Conservation (phyloP, 2,329 filamentous ascomycete species). For the Setomelanomma holmii region DNA sequence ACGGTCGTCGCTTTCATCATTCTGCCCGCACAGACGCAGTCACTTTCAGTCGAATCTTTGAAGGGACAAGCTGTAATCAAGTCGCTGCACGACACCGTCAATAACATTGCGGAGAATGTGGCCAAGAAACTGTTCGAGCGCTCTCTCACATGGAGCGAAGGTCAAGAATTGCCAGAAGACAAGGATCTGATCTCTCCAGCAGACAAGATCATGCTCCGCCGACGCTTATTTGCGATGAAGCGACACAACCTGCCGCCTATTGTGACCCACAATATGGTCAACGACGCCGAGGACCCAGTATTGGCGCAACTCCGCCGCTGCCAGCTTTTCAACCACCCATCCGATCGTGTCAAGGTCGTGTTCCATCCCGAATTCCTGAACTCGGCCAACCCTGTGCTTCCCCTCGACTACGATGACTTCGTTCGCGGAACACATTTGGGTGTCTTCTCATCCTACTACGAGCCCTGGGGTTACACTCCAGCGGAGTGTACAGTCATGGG, state of each 20-base stretch:
- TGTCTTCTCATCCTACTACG: slow-evolving; percentile 97
- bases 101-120: slow-evolving; percentile 90
- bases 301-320: slow-evolving; percentile 95
- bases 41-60: slow-evolving; percentile 91
- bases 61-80: slow-evolving; percentile 98
- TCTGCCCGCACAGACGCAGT: slow-evolving; percentile 96
- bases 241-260: slow-evolving; percentile 88
- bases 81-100: slow-evolving; percentile 89
- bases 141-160: slow-evolving; percentile 93
- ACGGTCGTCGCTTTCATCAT: slow-evolving; percentile 98
- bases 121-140: slow-evolving; percentile 94
- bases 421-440: slow-evolving; percentile 96
- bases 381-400: slow-evolving; percentile 91
- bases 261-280: slow-evolving; percentile 98
- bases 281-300: slow-evolving; percentile 90
- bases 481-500: slow-evolving; percentile 99
- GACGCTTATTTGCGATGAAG: slow-evolving; percentile 96
- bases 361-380: slow-evolving; percentile 99
- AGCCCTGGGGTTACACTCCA: slow-evolving; percentile 98
- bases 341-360: slow-evolving; percentile 94
- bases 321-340: slow-evolving; percentile 94
- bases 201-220: slow-evolving; percentile 89
- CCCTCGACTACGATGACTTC: slow-evolving; percentile 97
- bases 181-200: slow-evolving; percentile 93
- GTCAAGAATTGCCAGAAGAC: slow-evolving; percentile 90